Base-by-base conservation (phyloP, 1,284 basidiomycete species). In the Dichomitus squalens region DNA sequence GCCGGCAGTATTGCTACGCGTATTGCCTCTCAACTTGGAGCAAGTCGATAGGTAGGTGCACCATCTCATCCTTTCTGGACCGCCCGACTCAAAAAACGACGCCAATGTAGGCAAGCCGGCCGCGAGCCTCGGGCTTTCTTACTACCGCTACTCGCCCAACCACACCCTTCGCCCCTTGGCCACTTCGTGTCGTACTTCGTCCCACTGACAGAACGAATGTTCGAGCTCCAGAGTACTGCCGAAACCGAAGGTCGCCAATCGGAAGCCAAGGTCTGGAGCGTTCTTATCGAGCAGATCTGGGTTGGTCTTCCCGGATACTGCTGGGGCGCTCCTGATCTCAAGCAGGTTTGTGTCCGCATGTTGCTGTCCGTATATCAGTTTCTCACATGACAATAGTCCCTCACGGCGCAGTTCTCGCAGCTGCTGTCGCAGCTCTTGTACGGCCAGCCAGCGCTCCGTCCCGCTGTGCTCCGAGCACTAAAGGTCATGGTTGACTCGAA, bases 261-360 rank as follows among this genome's bases (percentile, higher is more conserved):
- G 6, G 95, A 98, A 73, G 92, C 90, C 18, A 98, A 98, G 75
- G 87, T 98, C 46, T 98, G 93, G 90, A 91, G 87, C 66, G 94
- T 96, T 9, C 81, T 98, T 33, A 88, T 97, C 36, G 87, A 90
- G 31, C 96, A 99, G 73, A 86, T 97, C 47, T 98, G 96, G 96
- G 82, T 86, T 59, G 95, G 96, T 51, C 84, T 98, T 63, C 86
- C 89, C 4, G 85, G 91, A 16, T 98, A 98, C 74, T 89, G 95
- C 63, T 81, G 82, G 69, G 82, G 76, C 18, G 75, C 84, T 39
- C 66, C 73, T n/a, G 85, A 90, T 64, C 72, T 90, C 40, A 75
- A 79, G 64, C 71, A 83, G 72, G 85, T 85, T 60, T 52, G 66
- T 14, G 18, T 11, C 61, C 38, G 40, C 21, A 18, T 21, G 14